phyloP scores from a whole-genome alignment of 164 flowering plant genomes.

The Vitis labrusca region DNA sequence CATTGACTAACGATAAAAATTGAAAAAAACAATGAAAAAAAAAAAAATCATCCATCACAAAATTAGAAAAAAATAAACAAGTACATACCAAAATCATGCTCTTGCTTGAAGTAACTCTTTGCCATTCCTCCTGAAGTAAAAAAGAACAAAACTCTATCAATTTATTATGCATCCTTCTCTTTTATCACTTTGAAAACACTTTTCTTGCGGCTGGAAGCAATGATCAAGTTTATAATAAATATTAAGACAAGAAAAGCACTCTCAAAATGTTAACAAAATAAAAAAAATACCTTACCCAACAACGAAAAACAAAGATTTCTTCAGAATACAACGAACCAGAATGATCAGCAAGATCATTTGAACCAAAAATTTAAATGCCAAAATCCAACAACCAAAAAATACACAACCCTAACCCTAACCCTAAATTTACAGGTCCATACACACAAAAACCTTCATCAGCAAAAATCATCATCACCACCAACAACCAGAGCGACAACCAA shows the following conservation, averaged over 20 bases:
- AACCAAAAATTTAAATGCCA: neutral
- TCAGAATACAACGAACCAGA: too few species aligned
- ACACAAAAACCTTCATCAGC: neutral
- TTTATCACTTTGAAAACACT: too few species aligned
- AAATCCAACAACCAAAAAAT: neutral
- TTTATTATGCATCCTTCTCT: neutral
- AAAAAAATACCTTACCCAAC: neutral
- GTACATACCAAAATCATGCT: slow-evolving; percentile 54
- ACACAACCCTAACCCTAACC: neutral
- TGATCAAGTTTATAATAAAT: too few species aligned
- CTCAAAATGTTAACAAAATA: too few species aligned
- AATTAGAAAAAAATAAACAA: neutral
- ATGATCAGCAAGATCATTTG: neutral
- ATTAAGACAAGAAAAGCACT: too few species aligned
- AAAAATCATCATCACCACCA: neutral
- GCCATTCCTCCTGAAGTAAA: slow-evolving; percentile 32
- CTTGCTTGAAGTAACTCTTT: slow-evolving; percentile 61
- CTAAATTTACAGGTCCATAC: too few species aligned
- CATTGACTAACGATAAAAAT: neutral
- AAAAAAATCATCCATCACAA: neutral
- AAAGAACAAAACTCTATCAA: neutral
- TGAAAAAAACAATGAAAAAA: neutral
- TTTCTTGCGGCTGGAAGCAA: too few species aligned
- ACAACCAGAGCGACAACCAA: neutral
- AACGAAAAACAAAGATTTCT: neutral